A percentile compares a stretch with the other conserved stretches of the same genome.
Conservation (phyloP, 2,329 filamentous ascomycete genomes). For the Diplocarpon mali region DNA sequence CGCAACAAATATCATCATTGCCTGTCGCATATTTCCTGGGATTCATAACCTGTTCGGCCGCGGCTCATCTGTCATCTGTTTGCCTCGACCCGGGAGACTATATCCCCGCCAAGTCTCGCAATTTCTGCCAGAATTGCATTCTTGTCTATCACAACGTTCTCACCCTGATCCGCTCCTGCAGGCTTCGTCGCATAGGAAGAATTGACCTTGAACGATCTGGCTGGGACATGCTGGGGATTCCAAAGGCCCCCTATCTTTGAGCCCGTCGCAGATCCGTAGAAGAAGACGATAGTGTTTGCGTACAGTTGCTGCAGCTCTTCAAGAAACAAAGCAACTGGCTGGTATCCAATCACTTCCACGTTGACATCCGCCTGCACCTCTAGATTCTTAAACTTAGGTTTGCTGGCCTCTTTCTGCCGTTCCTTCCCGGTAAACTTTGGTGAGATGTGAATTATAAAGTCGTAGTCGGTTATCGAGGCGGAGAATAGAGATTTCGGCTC, state of each 20-base stretch:
- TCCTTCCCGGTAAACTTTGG: conserved; percentile 25
- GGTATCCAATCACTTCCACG: conserved; percentile 38
- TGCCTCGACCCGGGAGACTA: conserved; percentile 57
- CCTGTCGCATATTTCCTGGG: too few species aligned
- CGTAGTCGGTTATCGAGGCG: conserved; percentile 65
- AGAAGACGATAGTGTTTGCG: conserved; percentile 63
- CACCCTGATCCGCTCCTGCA: conserved; percentile 29
- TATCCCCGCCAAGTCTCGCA: conserved; percentile 50
- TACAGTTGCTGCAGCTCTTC: conserved; percentile 58
- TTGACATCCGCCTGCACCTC: conserved; percentile 41
- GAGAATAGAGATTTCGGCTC: conserved; percentile 55
- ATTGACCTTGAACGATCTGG: conserved; percentile 56
- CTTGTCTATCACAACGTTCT: conserved; percentile 52
- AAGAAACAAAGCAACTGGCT: conserved; percentile 53
- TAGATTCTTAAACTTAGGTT: conserved; percentile 69
- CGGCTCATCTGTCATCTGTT: conserved; percentile 1
- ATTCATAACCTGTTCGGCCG: too few species aligned
- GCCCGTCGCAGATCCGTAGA: conserved; percentile 52
- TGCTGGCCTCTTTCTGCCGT: conserved; percentile 28
- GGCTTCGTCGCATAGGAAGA: conserved; percentile 53
- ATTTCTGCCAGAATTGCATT: conserved; percentile 62
- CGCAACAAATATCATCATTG: too few species aligned
- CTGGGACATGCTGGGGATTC: conserved; percentile 39
- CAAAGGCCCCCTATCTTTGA: conserved; percentile 53
- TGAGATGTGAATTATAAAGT: conserved; percentile 66